Conservation (phyloP, 148 eudicot genomes). For the Chenopodium album region DNA sequence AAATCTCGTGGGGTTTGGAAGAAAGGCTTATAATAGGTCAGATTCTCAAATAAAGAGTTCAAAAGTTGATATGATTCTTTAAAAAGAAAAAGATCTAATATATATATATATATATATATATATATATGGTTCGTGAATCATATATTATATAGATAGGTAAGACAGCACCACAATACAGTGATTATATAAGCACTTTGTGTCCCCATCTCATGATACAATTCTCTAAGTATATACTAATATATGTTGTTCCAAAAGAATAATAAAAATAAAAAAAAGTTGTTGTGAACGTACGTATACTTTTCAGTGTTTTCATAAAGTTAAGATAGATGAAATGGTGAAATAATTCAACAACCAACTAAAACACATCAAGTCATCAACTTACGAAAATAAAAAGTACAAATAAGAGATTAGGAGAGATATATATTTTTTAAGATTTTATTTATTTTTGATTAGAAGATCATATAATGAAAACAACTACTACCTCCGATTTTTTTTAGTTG, state of each 20-base stretch:
- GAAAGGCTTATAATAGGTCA: not conserved
- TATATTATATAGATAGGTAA: not conserved
- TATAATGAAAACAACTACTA: too few species aligned
- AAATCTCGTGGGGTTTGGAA: not conserved
- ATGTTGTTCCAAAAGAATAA: too few species aligned
- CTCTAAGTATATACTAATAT: not conserved
- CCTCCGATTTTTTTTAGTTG: too few species aligned
- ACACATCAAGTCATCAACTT: not conserved
- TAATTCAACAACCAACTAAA: not conserved
- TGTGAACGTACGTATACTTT: not conserved
- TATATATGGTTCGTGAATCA: constrained; percentile 1
- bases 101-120: not conserved
- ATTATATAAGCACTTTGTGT: constrained; percentile 7
- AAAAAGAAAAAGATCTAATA: not conserved
- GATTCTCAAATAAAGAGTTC: not conserved
- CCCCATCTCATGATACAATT: constrained; percentile 19
- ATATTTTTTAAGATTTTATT: not conserved
- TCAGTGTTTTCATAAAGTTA: not conserved
- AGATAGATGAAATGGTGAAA: not conserved
- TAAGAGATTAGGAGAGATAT: not conserved
- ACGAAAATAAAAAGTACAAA: not conserved
- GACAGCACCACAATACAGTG: constrained; percentile 13
- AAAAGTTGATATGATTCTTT: constrained; percentile 11
- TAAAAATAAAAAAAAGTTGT: not conserved
- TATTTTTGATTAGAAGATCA: too few species aligned